A percentile compares a stretch with the other conserved stretches of the same genome.
phyloP scores from a whole-genome alignment of 352 stramenopile genomes.

The Ochromonadaceae sp. region DNA sequence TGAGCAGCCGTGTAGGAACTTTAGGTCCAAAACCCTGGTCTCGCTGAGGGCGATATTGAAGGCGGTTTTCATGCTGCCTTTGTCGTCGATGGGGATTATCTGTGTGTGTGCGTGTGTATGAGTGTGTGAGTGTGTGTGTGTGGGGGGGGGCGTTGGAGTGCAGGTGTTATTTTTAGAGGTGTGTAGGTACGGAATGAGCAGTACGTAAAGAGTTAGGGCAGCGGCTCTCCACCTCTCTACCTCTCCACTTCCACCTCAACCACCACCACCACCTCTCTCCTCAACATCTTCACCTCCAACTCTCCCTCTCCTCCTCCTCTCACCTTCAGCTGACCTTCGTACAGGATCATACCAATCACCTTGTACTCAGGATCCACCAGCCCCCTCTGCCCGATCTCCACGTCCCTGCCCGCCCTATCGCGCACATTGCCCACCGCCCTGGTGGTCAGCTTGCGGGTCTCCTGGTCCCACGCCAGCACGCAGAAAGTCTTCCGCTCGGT shows the following conservation, averaged over 20 bases:
- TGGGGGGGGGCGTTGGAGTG: too few relatives aligned
- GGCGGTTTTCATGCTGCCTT: constrained; percentile 39
- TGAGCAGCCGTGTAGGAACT: constrained; percentile 60
- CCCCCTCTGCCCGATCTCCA: constrained; percentile 59
- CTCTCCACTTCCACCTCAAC: too few relatives aligned
- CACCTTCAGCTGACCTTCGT: constrained; percentile 39
- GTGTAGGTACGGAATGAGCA: too few relatives aligned
- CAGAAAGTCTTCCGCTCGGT: constrained; percentile 63
- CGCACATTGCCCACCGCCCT: constrained; percentile 61
- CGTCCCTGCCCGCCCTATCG: constrained; percentile 59
- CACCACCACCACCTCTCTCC: too few relatives aligned
- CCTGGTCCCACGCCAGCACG: constrained; percentile 53
- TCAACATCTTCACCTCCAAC: too few relatives aligned
- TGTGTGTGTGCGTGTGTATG: too few relatives aligned
- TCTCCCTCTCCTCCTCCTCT: too few relatives aligned
- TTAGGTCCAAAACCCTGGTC: constrained; percentile 66
- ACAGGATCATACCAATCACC: constrained; percentile 68
- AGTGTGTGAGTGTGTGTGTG: too few relatives aligned
- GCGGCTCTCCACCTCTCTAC: too few relatives aligned
- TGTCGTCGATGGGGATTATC: not conserved
- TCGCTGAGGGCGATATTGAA: constrained; percentile 72
- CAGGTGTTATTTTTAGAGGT: too few relatives aligned
- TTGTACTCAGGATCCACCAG: constrained; percentile 65
- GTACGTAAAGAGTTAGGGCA: too few relatives aligned
- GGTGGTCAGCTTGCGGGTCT: constrained; percentile 50